Percentiles rank a stretch among this genome's conserved stretches.
phyloP scores from a whole-genome alignment of 306 rosid species.

The Vigna angularis region DNA sequence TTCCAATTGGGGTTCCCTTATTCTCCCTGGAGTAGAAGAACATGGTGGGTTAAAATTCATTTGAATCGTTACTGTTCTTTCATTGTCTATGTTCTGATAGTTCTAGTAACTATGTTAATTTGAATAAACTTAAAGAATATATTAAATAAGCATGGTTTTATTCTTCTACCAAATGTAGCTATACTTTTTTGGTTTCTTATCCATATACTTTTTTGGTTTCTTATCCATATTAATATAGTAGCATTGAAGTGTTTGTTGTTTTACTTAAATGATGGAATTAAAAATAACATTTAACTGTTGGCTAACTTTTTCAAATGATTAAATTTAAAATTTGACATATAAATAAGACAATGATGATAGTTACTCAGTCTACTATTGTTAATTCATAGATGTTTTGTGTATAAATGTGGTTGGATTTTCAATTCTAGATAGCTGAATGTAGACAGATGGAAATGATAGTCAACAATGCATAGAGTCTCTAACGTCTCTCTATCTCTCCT shows the following conservation, averaged over 20 bases:
- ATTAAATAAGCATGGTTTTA: neutral
- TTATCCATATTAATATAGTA: neutral
- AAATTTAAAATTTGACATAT: neutral
- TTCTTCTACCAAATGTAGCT: neutral
- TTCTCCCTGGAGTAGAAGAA: constrained; percentile 58
- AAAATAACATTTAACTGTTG: neutral
- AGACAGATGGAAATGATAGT: too few relatives aligned
- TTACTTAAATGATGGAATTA: neutral
- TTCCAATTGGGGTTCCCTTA: constrained; percentile 55
- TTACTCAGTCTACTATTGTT: neutral
- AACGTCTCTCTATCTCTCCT: too few relatives aligned
- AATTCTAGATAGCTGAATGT: too few relatives aligned
- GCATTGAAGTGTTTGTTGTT: neutral
- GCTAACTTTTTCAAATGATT: neutral
- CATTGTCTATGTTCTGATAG: neutral
- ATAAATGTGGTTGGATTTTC: too few relatives aligned
- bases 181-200: neutral
- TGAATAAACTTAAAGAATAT: neutral
- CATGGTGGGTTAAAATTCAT: constrained; percentile 65
- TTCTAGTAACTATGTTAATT: neutral
- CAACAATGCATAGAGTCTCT: too few relatives aligned
- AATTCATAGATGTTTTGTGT: too few relatives aligned
- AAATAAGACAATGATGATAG: too few relatives aligned
- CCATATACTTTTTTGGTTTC: neutral
- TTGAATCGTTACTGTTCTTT: neutral